Base-by-base conservation (phyloP, 495 filamentous ascomycete species). In the Daldinia decipiens region DNA sequence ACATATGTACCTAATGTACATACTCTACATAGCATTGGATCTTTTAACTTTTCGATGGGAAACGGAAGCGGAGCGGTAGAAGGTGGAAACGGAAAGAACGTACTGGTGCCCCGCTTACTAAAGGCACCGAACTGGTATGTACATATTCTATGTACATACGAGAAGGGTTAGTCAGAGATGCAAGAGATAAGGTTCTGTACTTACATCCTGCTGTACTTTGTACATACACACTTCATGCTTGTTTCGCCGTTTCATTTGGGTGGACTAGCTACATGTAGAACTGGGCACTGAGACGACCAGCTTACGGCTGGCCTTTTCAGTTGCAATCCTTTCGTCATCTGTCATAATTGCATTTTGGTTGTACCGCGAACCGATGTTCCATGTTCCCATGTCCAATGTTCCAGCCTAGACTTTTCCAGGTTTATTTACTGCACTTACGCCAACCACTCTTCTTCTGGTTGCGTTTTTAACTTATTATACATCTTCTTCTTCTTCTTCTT, bases 261-360 rank as follows among this genome's bases (percentile, higher is more conserved):
- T 69, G 72, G 72, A 39, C 54, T 57, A 13, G 57, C 64, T 74
- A 21, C n/a, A 15, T n/a, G 15, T 5, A 66, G 47, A 51, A 51
- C 31, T 31, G 2, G 21, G 21, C 21, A 24, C 27, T 32, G 29
- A 21, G 39, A 65, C 40, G 39, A 45, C 26, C 27, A 6, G 40
- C 53, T 45, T 45, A 40, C 24, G 39, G 21, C 43, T 40, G 53
- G 19, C 55, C 26, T 6, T n/a, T 3, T 68, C 29, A 43, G 24
- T 31, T 56, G 36, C 39, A 45, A 66, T 40, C 38, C 59, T 65
- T 75, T 43, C 64, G 64, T 74, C 61, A 71, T 68, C 62, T 66
- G 62, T 58, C 57, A 58, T 71, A 57, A 66, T 71, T 66, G 68
- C 51, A 61, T 62, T 59, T 56, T 17, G 5, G 27, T 52, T 52